Evolutionary conservation across 2,329 filamentous ascomycete genomes (phyloP).

Genomic region (Dactylellina sp.): DNA sequence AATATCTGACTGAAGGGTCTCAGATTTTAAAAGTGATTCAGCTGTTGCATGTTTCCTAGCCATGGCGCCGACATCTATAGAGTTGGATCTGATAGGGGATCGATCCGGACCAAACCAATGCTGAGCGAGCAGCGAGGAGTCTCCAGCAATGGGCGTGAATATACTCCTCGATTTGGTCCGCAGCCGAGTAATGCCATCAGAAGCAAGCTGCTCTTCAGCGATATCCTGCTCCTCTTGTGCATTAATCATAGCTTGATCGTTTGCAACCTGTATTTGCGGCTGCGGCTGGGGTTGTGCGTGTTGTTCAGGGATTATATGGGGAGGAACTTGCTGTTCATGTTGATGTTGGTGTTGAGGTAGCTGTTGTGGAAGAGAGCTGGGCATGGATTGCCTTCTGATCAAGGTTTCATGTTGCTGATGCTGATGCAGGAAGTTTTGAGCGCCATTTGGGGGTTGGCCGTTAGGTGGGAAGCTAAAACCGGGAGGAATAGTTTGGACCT

Average conservation of each 20-base stretch:
- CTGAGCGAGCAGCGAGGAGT: conserved; percentile 60
- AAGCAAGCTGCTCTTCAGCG: conserved; percentile 68
- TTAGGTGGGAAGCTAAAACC: conserved; percentile 48
- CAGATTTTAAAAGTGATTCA: conserved; percentile 32
- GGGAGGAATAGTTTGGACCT: conserved; percentile 48
- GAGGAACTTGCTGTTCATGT: conserved; percentile 68
- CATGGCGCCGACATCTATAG: conserved; percentile 73
- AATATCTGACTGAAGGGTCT: conserved; percentile 62
- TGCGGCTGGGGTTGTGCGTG: conserved; percentile 61
- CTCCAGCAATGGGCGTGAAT: conserved; percentile 88
- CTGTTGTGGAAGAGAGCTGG: conserved; percentile 59
- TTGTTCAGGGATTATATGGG: conserved; percentile 66
- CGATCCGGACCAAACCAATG: conserved; percentile 59
- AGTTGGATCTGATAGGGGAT: conserved; percentile 70
- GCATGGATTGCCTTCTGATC: conserved; percentile 60
- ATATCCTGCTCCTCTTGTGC: conserved; percentile 61
- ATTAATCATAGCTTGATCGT: conserved; percentile 63
- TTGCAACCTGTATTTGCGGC: conserved; percentile 61
- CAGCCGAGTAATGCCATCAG: conserved; percentile 68
- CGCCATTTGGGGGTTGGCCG: conserved; percentile 64
- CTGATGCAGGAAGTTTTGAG: conserved; percentile 76
- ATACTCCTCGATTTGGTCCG: conserved; percentile 90
- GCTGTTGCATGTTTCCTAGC: conserved; percentile 67
- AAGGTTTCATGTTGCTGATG: conserved; percentile 67
- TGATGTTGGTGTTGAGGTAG: conserved; percentile 64